Conservation (phyloP, 192 early-diverging fungal species). For the Podila epicladia region DNA sequence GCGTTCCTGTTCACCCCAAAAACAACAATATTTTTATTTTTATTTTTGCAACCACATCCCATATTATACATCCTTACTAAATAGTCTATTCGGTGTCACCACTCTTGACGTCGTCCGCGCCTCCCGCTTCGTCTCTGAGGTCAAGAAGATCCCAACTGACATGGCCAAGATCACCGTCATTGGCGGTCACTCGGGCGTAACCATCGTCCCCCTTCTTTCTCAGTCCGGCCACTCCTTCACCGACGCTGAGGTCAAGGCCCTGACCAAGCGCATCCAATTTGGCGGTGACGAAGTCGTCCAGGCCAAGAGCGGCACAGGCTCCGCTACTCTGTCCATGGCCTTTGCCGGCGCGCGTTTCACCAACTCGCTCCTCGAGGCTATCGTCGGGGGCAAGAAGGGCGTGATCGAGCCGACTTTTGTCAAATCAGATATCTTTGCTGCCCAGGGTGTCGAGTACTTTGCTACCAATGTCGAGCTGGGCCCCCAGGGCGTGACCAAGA, state of each 20-base stretch:
- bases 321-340: slow-evolving; percentile 90
- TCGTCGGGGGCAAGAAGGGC: slow-evolving; percentile 69
- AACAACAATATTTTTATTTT: not conserved
- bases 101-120: slow-evolving; percentile 95
- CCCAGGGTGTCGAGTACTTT: slow-evolving; percentile 71
- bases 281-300: slow-evolving; percentile 99
- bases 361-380: slow-evolving; percentile 85
- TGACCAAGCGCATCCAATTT: slow-evolving; percentile 97
- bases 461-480: slow-evolving; percentile 80
- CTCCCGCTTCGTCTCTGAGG: slow-evolving; percentile 86
- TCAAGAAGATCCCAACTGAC: slow-evolving; percentile 77
- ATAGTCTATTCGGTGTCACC: slow-evolving; percentile 91
- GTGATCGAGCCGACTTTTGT: slow-evolving; percentile 92
- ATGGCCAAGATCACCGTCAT: slow-evolving; percentile 83
- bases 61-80: not conserved
- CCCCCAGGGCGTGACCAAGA: slow-evolving; percentile 82
- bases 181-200: slow-evolving; percentile 96
- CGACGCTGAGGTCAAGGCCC: slow-evolving; percentile 81
- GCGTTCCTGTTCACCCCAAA: not conserved
- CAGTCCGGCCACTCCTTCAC: slow-evolving; percentile 78
- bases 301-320: slow-evolving; percentile 96
- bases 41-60: not conserved
- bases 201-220: slow-evolving; percentile 92
- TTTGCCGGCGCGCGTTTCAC: slow-evolving; percentile 88
- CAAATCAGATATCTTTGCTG: slow-evolving; percentile 69